Evolutionary conservation across 129 eudicot species (phyloP).

Genomic region (Cynara cardunculus): DNA sequence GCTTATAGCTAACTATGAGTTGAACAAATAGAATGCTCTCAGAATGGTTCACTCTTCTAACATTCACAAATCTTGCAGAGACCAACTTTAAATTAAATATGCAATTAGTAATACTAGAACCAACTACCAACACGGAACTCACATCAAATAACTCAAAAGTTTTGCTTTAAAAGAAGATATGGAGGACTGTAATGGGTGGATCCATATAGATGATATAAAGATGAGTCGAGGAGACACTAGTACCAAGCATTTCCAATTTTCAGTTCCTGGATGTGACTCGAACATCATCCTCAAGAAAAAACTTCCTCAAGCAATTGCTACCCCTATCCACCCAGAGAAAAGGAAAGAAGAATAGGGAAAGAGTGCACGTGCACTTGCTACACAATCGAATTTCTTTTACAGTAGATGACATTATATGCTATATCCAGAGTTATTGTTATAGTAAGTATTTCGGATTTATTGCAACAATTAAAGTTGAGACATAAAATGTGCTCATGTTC

Average conservation of each 20-base stretch:
- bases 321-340: too few relatives aligned
- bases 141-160: not conserved
- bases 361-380: too few relatives aligned
- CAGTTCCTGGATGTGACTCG: not conserved
- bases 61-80: not conserved
- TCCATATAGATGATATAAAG: not conserved
- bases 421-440: too few relatives aligned
- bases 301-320: too few relatives aligned
- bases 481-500: too few relatives aligned
- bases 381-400: too few relatives aligned
- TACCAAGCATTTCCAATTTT: conserved; percentile 3
- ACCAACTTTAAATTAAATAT: not conserved
- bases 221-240: not conserved
- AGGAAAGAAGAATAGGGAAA: too few relatives aligned
- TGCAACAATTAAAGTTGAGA: too few relatives aligned
- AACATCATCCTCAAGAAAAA: too few relatives aligned
- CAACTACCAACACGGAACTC: not conserved
- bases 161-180: not conserved
- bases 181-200: not conserved
- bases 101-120: not conserved
- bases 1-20: not conserved
- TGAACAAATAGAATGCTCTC: conserved; percentile 12
- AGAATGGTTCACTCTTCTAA: conserved; percentile 1
- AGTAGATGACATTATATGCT: too few relatives aligned
- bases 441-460: too few relatives aligned